These are phyloP conservation scores for Tetrahymena elliotti DNA, from an alignment of 73 alveolate species.

Conservation along the genomic window DNA sequence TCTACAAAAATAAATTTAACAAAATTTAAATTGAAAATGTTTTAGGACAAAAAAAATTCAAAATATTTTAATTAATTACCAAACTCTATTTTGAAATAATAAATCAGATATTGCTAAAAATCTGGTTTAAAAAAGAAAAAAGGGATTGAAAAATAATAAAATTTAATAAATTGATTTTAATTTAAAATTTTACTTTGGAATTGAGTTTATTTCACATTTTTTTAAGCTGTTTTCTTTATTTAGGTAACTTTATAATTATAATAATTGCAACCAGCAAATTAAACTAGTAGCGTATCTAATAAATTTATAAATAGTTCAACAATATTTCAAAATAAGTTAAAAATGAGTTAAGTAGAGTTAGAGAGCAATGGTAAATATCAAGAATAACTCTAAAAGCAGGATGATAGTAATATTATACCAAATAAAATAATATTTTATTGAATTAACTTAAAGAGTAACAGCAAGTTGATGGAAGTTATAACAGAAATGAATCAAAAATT, in stretches of 20 bases:
- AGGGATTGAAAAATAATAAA: too few relatives aligned
- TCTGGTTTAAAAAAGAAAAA: too few relatives aligned
- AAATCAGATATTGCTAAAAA: too few relatives aligned
- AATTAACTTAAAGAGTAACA: background rate
- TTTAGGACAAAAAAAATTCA: too few relatives aligned
- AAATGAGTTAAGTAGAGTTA: background rate
- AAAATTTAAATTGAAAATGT: too few relatives aligned
- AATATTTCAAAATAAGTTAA: background rate
- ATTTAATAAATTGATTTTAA: too few relatives aligned
- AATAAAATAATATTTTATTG: too few relatives aligned
- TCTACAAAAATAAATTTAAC: too few relatives aligned
- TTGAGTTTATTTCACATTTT: background rate
- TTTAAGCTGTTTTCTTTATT: background rate
- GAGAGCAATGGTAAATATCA: background rate
- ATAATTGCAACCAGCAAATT: background rate
- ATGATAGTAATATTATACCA: too few relatives aligned
- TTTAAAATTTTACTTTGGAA: background rate
- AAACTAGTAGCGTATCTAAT: background rate
- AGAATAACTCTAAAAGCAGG: background rate
- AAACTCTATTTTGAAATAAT: too few relatives aligned
- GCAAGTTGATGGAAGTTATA: background rate
- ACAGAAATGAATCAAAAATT: background rate
- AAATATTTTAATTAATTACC: too few relatives aligned
- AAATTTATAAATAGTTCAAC: background rate
- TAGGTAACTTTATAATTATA: background rate